Base-by-base conservation (phyloP, 2,329 filamentous ascomycete species). In the Penicillium digitatum region DNA sequence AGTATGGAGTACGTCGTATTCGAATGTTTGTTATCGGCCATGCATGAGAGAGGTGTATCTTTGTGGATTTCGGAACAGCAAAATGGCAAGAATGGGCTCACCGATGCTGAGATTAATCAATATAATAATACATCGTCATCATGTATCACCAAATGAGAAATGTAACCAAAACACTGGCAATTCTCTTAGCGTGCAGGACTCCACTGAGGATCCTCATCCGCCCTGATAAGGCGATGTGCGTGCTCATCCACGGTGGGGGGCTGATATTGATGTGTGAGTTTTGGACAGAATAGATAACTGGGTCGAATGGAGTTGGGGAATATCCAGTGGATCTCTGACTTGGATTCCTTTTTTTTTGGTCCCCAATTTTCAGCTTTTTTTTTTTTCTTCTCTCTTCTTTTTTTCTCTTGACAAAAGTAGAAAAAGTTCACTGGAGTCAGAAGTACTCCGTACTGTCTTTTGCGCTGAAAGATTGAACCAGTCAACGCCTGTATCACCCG, bases 401-500 rank as follows among this genome's bases (percentile, higher is more conserved):
- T 40, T 42, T 32, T n/a, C 16, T 9, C 16, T 37, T 22, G 11
- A 34, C n/a, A 24, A 24, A 11, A 3, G 4, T 24, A n/a, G 31
- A 10, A 16, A 40, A 10, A 40, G n/a, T n/a, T n/a, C n/a, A n/a
- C n/a, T n/a, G n/a, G n/a, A n/a, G n/a, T n/a, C n/a, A n/a, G n/a
- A n/a, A n/a, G n/a, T n/a, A n/a, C n/a, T n/a, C n/a, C n/a, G n/a
- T n/a, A n/a, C n/a, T 27, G 7, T 14, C 5, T 16, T 22, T 40
- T 16, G 5, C 4, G 14, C 8, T 22, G n/a, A 6, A 1, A 39
- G n/a, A 26, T n/a, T 42, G 39, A 42, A 24, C 20, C 37, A 39
- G 35, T 38, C 35, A 35, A 37, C 44, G 50, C 34, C 50, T 57
- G 62, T 64, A 62, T 54, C 35, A 63, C 62, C 61, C 62, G 62